Base-by-base conservation (phyloP, 1,284 basidiomycete genomes). In the Tylopilus orsonianus region DNA sequence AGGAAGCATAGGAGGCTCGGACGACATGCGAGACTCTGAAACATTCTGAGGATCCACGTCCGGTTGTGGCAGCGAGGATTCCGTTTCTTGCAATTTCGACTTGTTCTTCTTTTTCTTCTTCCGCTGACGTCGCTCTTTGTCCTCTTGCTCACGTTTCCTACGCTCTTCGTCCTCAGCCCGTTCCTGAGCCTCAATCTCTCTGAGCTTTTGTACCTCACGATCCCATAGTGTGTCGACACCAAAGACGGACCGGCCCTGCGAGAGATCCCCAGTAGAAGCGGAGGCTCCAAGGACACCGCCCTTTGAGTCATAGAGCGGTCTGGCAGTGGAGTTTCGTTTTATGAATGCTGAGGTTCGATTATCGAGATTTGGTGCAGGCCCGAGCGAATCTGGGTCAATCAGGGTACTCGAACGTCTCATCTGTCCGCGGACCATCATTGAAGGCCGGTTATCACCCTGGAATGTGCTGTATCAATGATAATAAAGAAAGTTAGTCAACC, bases 211-310 rank as follows among this genome's bases (percentile, higher is more conserved):
- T 71, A 89, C 78, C 66, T 91, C 88, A 27, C 81, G 75, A 60
- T 90, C 85, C 88, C 88, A 92, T 7, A 92, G 59, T 3, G 82
- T 87, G 64, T 91, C 88, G 6, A 85, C 82, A 4, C 88, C 88
- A 59, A 91, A 91, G n/a, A 90, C 88, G 20, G 89, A 90, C 47
- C 78, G 79, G 42, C 74, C 75, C 39, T 69, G 72, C 2, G 72
- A 62, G 20, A 69, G 44, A 47, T 59, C 43, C n/a, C 62, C 59
- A 8, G 52, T 52, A 20, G 65, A 64, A 44, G 62, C 65, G 2
- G 64, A 72, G 48, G 64, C 53, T 19, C 62, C 61, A 41, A 63
- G 52, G 27, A 58, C 52, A 20, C 65, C 58, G 20, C 59, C 71
- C 19, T 75, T 77, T 55, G 86, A 80, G 50, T 78, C 78, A 18